Conservation (phyloP, 169 alveolate species). For the Plasmodium knowlesi region DNA sequence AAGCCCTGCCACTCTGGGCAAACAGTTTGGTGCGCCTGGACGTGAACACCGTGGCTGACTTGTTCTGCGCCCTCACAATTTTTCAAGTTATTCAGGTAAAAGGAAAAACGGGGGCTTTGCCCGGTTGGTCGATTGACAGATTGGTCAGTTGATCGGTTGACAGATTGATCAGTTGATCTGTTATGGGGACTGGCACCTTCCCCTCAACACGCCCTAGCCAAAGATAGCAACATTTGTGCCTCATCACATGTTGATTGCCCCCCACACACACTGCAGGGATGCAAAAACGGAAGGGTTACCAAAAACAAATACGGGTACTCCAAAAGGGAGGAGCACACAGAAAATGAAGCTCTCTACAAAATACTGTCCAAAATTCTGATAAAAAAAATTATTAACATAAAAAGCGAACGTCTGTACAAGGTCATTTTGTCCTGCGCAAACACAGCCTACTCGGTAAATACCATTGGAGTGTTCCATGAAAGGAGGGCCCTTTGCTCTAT, state of each 20-base stretch:
- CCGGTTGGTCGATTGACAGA: no score
- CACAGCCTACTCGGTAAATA: conserved; percentile 60
- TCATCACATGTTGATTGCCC: neutral
- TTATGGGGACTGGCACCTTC: no score
- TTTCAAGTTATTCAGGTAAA: conserved; percentile 39
- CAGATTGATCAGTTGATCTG: neutral
- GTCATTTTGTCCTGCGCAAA: conserved; percentile 59
- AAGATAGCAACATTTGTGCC: neutral
- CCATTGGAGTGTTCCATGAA: neutral
- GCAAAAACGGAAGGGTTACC: conserved; percentile 19
- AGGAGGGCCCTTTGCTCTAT: neutral
- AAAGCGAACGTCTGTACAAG: conserved; percentile 49
- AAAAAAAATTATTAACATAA: conserved; percentile 42
- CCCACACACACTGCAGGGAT: conserved; percentile 9
- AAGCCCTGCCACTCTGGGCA: neutral
- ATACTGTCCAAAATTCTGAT: conserved; percentile 26
- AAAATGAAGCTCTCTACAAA: conserved; percentile 32
- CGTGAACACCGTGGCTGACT: conserved; percentile 37
- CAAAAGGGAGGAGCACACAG: neutral
- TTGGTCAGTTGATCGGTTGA: no score
- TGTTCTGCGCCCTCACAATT: conserved; percentile 32
- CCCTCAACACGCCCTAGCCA: neutral
- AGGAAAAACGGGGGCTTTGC: neutral
- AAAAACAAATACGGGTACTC: conserved; percentile 55
- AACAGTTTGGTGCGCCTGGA: conserved; percentile 7